phyloP scores from a whole-genome alignment of 192 early-diverging fungal genomes.

The Backusella liffmaniae region DNA sequence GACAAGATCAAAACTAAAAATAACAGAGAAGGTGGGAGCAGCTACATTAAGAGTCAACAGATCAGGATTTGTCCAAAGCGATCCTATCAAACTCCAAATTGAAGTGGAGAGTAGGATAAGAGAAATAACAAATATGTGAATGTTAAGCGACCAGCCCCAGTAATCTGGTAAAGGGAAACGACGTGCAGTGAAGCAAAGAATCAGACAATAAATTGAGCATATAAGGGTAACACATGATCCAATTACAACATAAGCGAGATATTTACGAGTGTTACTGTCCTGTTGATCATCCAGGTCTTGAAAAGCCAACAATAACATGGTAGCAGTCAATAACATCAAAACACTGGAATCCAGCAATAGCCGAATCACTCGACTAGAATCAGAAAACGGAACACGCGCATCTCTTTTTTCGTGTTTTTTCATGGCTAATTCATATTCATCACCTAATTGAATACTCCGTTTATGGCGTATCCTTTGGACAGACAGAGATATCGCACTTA shows the following conservation, averaged over 20 bases:
- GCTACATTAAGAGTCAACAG: neutral
- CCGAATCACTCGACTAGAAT: neutral
- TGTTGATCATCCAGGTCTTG: neutral
- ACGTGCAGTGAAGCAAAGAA: slow-evolving; percentile 19
- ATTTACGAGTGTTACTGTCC: neutral
- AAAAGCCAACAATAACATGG: neutral
- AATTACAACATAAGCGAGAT: neutral
- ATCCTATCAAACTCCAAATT: neutral
- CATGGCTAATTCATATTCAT: neutral
- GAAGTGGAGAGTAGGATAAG: neutral
- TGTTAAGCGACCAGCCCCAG: slow-evolving; percentile 36
- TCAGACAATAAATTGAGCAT: slow-evolving; percentile 22
- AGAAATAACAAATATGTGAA: slow-evolving; percentile 26
- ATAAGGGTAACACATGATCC: neutral
- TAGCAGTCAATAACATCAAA: neutral
- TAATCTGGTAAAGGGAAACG: slow-evolving; percentile 20
- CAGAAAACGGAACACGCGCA: neutral
- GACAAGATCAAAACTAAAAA: slow-evolving; percentile 18
- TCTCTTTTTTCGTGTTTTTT: neutral
- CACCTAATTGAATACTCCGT: neutral
- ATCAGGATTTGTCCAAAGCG: neutral
- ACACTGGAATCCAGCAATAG: neutral
- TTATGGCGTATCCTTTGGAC: neutral
- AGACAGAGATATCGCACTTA: neutral
- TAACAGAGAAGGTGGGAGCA: neutral